These are phyloP conservation scores for Coemansia reversa DNA, from an alignment of 192 early-diverging fungal species.

Conservation along the genomic window DNA sequence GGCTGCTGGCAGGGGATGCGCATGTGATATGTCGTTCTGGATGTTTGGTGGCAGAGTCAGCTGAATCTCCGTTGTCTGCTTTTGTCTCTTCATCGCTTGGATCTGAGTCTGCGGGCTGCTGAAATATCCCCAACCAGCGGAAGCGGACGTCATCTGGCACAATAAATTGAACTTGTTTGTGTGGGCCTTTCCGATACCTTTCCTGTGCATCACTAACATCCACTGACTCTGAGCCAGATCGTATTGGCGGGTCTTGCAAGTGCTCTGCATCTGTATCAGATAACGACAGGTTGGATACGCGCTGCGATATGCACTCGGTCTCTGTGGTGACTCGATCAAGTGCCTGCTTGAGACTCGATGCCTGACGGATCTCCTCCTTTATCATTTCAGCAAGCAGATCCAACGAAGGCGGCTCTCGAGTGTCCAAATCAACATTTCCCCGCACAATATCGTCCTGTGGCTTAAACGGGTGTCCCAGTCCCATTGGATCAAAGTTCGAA, in stretches of 20 bases:
- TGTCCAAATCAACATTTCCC: conserved; percentile 2
- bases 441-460: conserved; percentile 9
- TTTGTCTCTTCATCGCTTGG: neutral
- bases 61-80: neutral
- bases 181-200: neutral
- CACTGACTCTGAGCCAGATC: too few species aligned
- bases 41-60: neutral
- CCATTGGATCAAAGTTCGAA: conserved; percentile 30
- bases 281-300: conserved; percentile 23
- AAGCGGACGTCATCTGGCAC: conserved; percentile 54
- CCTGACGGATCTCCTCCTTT: conserved; percentile 55
- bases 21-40: neutral
- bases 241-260: neutral
- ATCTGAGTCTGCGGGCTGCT: conserved; percentile 37
- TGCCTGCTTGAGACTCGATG: conserved; percentile 47
- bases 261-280: conserved; percentile 1
- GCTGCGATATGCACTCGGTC: conserved; percentile 31
- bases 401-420: conserved; percentile 36
- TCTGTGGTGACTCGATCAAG: conserved; percentile 41
- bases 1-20: neutral
- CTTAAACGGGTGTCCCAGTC: conserved; percentile 2
- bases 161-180: conserved; percentile 43
- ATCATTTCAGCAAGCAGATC: conserved; percentile 53
- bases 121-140: conserved; percentile 53
- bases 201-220: neutral